Base-by-base conservation (phyloP, 2,329 filamentous ascomycete species). In the Penicillium decumbens region DNA sequence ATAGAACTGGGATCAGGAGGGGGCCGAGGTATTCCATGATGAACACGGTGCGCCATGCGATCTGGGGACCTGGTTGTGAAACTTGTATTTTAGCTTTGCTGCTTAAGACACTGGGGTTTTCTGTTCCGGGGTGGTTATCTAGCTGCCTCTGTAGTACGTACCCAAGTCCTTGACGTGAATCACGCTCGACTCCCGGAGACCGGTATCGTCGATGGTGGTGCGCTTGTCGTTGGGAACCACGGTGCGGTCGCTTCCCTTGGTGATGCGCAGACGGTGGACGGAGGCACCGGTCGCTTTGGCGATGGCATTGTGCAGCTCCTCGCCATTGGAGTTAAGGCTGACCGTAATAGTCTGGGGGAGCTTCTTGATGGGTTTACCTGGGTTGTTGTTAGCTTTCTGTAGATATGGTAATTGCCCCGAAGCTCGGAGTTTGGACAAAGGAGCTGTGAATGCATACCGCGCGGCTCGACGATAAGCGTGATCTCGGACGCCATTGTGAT, bases 21-120 rank as follows among this genome's bases (percentile, higher is more conserved):
- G 93, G 93, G 3, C 93, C 93, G 58, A 93, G 74, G 72, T 98
- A 98, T 74, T 98, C 93, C 75, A 96, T 84, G 55, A 96, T 75
- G 77, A 92, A 98, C 70, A 97, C 92, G 53, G 89, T 93, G 57
- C 84, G 85, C 93, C 93, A 98, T 55, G 83, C 83, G 48, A 96
- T 86, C 72, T 98, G 93, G 42, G 85, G 82, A 13, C 93, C 90
- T 95, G n/a, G 41, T 45, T 4, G 3, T 40, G 56, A 43, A 40
- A 25, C 15, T 10, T 30, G 41, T 33, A 28, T 15, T 54, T 70
- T 55, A 68, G 58, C 6, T 45, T 40, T 43, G 30, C 37, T 43
- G 30, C 37, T 40, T 6, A 12, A 27, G 25, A 32, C 13, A 15
- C 24, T 23, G 20, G 15, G 32, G 29, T 3, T 12, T 5, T 4